Conservation (phyloP, 2,329 filamentous ascomycete genomes). For the Diplodia corticola region DNA sequence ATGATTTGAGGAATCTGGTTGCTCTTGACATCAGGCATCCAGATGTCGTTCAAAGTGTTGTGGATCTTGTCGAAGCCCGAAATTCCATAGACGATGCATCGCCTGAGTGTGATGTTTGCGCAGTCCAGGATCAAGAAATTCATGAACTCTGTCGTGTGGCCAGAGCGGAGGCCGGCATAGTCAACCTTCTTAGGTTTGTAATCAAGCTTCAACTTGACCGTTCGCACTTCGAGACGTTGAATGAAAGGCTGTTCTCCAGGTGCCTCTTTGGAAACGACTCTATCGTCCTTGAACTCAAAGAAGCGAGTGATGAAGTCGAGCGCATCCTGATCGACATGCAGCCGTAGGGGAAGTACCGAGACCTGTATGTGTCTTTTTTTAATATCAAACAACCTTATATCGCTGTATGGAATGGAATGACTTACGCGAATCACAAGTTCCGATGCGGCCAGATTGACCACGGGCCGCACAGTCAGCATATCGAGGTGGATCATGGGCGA, state of each 20-base stretch:
- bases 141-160: slow-evolving; percentile 97
- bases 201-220: slow-evolving; percentile 81
- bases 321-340: slow-evolving; percentile 97
- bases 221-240: slow-evolving; percentile 83
- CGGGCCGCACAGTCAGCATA: slow-evolving; percentile 81
- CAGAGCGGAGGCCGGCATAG: slow-evolving; percentile 87
- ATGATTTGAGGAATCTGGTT: slow-evolving; percentile 89
- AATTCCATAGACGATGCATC: slow-evolving; percentile 90
- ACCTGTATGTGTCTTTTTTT: slow-evolving; percentile 40
- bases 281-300: slow-evolving; percentile 94
- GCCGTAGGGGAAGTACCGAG: slow-evolving; percentile 76
- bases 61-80: slow-evolving; percentile 88
- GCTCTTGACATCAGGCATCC: slow-evolving; percentile 88
- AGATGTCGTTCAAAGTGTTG: slow-evolving; percentile 88
- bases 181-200: slow-evolving; percentile 99
- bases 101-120: slow-evolving; percentile 79
- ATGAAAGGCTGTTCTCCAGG: slow-evolving; percentile 73
- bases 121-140: slow-evolving; percentile 94
- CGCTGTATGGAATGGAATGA: slow-evolving; percentile 24
- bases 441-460: slow-evolving; percentile 79
- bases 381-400: not conserved
- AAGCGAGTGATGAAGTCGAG: slow-evolving; percentile 96
- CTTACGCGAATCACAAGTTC: slow-evolving; percentile 78
- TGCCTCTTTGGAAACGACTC: slow-evolving; percentile 36
- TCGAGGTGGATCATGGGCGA: slow-evolving; percentile 90